Base-by-base conservation (phyloP, 2,329 filamentous ascomycete species). In the Pseudomassariella vexata region DNA sequence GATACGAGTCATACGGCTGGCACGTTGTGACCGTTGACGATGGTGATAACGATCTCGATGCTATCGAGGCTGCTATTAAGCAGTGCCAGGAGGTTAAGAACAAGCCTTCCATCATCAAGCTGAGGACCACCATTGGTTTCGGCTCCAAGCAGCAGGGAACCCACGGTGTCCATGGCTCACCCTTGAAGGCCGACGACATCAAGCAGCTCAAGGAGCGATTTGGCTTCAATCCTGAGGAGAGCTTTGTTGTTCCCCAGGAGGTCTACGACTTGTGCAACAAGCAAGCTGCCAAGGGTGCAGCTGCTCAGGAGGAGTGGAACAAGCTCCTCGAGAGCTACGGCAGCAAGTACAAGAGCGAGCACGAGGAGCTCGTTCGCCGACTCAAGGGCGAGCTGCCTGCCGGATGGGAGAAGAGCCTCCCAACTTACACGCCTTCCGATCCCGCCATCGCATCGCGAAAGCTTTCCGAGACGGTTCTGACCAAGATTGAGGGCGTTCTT, bases 1-100 rank as follows among this genome's bases (percentile, higher is more conserved):
- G 90, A 57, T 96, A 96, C 63, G 87, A 96, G 72, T 63, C 92
- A 40, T 98, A 95, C 65, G 92, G 89, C 70, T 98, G 92, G 92
- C 88, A 98, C 66, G 79, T 82, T 39, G 68, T 85, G 57, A 73
- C 74, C 60, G 89, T 98, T 60, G 70, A 81, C 52, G 79, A 96
- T 53, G 92, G 92, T 63, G 85, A 98, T 73, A 64, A 77, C 60
- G 87, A 96, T 66, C 79, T 95, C 36, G 82, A 80, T 47, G 79
- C 64, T 56, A 96, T 98, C 40, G 88, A 94, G 70, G 79, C 74
- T 42, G 92, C 92, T 51, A 85, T 98, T 63, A 76, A 80, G 63
- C 77, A 85, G 69, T 84, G 80, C 61, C 80, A 90, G 72, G 70
- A 80, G 46, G 84, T 94, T 65, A 96, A 79, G 64, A 79, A 96